Evolutionary conservation across 2,329 filamentous ascomycete species (phyloP), one percentile per base, ranked within the genome.

Genomic region (Aspergillus sp.): DNA sequence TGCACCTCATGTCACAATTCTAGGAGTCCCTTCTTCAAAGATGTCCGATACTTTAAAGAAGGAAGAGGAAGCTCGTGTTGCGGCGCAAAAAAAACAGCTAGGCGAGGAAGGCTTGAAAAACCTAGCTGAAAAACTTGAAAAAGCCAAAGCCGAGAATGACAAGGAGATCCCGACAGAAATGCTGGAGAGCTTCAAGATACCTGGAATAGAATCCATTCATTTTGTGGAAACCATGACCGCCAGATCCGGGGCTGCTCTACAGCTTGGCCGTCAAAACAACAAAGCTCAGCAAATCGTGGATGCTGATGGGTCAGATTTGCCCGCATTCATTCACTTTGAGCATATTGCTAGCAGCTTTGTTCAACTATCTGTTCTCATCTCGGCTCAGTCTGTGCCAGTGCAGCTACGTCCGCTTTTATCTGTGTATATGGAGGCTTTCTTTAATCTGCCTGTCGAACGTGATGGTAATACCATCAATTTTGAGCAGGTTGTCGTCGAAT

Each of bases 271-370:
- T 22, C 80, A 83, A 0, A 76, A 86, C 30, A 93, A 91, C 63
- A 73, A 82, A 4, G 85, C 91, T 4, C 95, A 99, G 73, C 81
- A 85, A 59, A 75, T 88, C 48, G 85, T 99, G 48, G 90, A 98
- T 70, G 78, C 81, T 13, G 85, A 91, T 41, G 81, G 83, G 38
- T 74, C 80, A 6, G 79, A 81, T 15, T 71, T 87, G n/a, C 89
- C 91, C 0, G 79, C 98, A 2, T 99, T 97, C 74, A 82, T 99
- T n/a, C 93, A 99, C 74, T 99, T 96, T 64, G 95, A 99, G 75
- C 88, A 96, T 68, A 92, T 98, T 13, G 88, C 89, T 2, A 96
- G 91, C 58, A 96, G 91, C 69, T 99, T 99, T 72, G 91, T 96
- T 6, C 89, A 93, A 65, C 83, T 98, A 57, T 88, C 86, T 48